Evolutionary conservation across 176 grass and related monocot genomes (phyloP), one percentile per base, ranked within the genome.

Genomic region (Oryza officinalis): DNA sequence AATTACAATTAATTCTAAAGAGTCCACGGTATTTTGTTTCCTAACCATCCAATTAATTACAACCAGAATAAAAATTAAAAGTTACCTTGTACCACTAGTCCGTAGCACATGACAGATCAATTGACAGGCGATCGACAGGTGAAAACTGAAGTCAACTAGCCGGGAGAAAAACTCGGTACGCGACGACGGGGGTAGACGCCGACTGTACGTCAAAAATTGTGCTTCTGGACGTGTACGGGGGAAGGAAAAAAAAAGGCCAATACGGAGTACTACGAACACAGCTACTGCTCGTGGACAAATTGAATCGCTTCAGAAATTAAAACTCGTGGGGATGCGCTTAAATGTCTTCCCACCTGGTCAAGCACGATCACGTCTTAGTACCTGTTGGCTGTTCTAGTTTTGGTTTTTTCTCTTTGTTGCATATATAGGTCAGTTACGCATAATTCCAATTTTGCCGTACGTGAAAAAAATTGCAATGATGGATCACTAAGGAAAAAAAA

Each of bases 271-370:
- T 38, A 40, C 38, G 8, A 9, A 40, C 1, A 8, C 6, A 40
- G 38, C 9, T 41, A 38, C 37, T 10, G 40, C 60, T 41, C 37
- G n/a, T 41, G 57, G 60, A 66, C 60, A 31, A 79, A 65, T 5
- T 11, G n/a, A 79, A 65, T 5, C 4, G 13, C 14, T 61, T 10
- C 57, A n/a, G 22, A 61, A 28, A 64, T 65, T 82, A 43, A 35
- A 75, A 41, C 63, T 68, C 23, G 45, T 84, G 46, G 23, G 46
- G 82, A 25, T 4, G 31, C 4, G 7, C 11, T 3, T 83, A 83
- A 83, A 83, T 83, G 81, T 64, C 49, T 78, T 78, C 83, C 20
- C 74, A 85, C 74, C 49, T 63, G 65, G 65, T 59, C 64, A 77
- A 43, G 32, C 10, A 60, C 35, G n/a, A 25, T 20, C 15, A 27